A percentile compares a stretch with the other conserved stretches of the same genome.
phyloP scores from a whole-genome alignment of 2,329 filamentous ascomycete species.

The Fusarium begoniae region DNA sequence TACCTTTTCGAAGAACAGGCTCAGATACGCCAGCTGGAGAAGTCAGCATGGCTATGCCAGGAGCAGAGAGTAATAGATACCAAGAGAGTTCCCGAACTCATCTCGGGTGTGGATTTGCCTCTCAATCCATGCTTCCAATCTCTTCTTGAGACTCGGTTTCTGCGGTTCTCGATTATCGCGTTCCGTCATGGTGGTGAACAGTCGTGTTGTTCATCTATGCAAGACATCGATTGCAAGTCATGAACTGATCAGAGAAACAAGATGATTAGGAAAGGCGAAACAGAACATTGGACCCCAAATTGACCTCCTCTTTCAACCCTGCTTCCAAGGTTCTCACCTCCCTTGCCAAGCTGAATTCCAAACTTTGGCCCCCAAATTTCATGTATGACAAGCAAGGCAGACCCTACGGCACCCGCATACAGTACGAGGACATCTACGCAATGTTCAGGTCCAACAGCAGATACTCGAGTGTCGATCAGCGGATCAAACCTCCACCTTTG shows the following conservation, averaged over 20 bases:
- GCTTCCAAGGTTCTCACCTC: neutral
- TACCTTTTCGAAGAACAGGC: neutral
- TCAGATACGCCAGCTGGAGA: slow-evolving; percentile 8
- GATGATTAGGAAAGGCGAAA: neutral
- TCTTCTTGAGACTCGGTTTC: neutral
- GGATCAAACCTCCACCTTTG: neutral
- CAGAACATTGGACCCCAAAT: neutral
- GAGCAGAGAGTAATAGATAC: neutral
- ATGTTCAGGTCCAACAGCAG: neutral
- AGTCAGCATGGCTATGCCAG: neutral
- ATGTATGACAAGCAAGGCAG: slow-evolving; percentile 10
- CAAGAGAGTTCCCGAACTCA: slow-evolving; percentile 14
- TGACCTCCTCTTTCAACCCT: neutral
- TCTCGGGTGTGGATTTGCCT: slow-evolving; percentile 11
- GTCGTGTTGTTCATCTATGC: neutral
- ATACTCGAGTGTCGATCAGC: neutral
- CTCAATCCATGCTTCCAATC: slow-evolving; percentile 3
- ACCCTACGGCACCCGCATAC: neutral
- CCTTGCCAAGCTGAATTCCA: neutral
- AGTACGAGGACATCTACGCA: neutral
- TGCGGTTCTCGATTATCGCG: neutral
- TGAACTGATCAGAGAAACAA: neutral
- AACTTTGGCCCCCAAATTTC: neutral
- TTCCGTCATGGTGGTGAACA: neutral
- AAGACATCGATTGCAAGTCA: neutral